Base-by-base conservation (phyloP, 345 rosid genomes). In the Euclidium syriacum region DNA sequence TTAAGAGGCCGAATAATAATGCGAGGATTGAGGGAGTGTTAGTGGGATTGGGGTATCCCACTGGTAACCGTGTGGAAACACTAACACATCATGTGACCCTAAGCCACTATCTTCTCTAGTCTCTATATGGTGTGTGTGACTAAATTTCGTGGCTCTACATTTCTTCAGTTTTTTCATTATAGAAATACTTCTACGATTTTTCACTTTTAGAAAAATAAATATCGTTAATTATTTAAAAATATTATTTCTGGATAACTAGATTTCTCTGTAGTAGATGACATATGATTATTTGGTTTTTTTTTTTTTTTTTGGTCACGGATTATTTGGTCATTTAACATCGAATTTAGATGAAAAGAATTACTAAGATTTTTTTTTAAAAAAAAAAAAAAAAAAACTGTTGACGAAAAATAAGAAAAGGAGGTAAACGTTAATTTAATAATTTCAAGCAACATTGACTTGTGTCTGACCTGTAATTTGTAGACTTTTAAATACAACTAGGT, bases 1-100 rank as follows among this genome's bases (percentile, higher is more conserved):
- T 20, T 14, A 54, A 68, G 35, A 40, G 52, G 49, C 52, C 52
- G 70, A 47, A 46, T 27, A 54, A 47, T 48, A 47, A 63, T 71
- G 75, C 70, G 70, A 62, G 58, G 59, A 63, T 70, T 62, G 18
- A 63, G 74, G 74, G 58, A 61, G 25, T 12, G 25, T 20, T 4
- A 52, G 67, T 61, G 65, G 62, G 24, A 12, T 40, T 68, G 52
- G 51, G 51, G 16, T n/a, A 61, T 52, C 41, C 50, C 68, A 69
- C 67, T 26, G 32, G 34, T 59, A 55, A 62, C 50, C n/a, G n/a
- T 35, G 15, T 44, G 63, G 43, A 62, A 54, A 69, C 68, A 69
- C 62, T 49, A 69, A 60, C 64, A 62, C 19, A 62, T 53, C 68
- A 62, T 62, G 74, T 36, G 68, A 42, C 55, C 46, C 15, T 68